These are phyloP conservation scores for Vitis hybrid DNA, from an alignment of 177 flowering plant species.

Conservation along the genomic window DNA sequence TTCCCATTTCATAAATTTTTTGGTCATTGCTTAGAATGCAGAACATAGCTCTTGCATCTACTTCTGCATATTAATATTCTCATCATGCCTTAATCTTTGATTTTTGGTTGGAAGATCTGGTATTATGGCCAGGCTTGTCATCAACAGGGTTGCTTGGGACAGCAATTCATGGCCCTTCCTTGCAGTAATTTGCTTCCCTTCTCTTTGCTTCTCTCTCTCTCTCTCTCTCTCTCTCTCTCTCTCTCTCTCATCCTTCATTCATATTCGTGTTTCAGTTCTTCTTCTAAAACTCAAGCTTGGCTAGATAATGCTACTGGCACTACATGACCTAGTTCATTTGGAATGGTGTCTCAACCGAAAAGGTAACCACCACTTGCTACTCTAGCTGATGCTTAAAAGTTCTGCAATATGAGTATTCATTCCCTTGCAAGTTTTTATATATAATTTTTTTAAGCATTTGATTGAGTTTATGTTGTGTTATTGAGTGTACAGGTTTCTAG, in stretches of 20 bases:
- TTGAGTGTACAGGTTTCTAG: no score
- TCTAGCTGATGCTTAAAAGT: background rate
- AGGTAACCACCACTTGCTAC: constrained; percentile 27
- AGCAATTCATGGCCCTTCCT: constrained; percentile 14
- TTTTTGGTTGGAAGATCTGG: constrained; percentile 19
- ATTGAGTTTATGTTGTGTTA: no score
- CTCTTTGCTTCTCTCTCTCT: no score
- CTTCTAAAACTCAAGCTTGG: no score
- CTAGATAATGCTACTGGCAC: no score
- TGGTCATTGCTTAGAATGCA: constrained; percentile 4
- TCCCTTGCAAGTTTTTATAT: background rate
- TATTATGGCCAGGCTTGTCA: constrained; percentile 41
- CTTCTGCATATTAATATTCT: background rate
- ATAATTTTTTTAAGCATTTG: background rate
- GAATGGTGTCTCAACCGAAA: constrained; percentile 27
- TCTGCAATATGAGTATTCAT: background rate
- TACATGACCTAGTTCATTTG: no score
- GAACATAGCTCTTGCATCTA: background rate
- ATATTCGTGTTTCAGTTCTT: no score
- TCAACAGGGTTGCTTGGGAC: constrained; percentile 18
- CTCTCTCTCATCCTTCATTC: no score
- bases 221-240: background rate
- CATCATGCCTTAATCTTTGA: background rate
- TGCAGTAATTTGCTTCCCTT: background rate
- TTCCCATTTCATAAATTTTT: background rate